Evolutionary conservation across 129 eudicot genomes (phyloP).

Genomic region (Ambrosia trifida): DNA sequence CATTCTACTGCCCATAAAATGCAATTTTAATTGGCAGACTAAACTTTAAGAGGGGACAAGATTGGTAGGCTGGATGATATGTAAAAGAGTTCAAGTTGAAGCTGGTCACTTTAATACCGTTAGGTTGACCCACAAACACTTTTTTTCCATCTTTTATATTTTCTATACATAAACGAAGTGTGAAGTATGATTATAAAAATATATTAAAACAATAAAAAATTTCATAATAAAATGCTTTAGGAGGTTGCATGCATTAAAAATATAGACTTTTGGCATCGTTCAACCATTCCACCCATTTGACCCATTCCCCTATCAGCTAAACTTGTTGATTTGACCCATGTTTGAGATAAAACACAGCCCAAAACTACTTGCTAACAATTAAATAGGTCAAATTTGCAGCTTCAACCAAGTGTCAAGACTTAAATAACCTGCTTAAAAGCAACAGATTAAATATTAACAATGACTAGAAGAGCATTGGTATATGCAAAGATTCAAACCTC

Average conservation of each 20-base stretch:
- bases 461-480: slow-evolving; percentile 19
- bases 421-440: slow-evolving; percentile 8
- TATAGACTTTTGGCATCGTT: neutral
- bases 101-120: too few species aligned
- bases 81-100: neutral
- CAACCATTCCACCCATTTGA: neutral
- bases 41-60: neutral
- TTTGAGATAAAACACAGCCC: slow-evolving; percentile 10
- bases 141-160: neutral
- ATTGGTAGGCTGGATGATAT: neutral
- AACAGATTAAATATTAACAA: neutral
- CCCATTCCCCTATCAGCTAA: slow-evolving; percentile 1
- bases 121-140: neutral
- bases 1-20: neutral
- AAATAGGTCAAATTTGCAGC: neutral
- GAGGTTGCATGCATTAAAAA: neutral
- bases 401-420: neutral
- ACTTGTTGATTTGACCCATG: neutral
- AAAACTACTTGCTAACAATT: neutral
- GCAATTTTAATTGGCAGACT: neutral
- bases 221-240: neutral
- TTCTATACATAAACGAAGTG: neutral
- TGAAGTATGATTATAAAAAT: neutral
- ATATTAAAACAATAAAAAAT: neutral
- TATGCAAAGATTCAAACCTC: slow-evolving; percentile 53